Percentiles rank a stretch among this genome's conserved stretches.
phyloP scores from a whole-genome alignment of 176 grass and related monocot genomes.

The Oryza glumipatula region DNA sequence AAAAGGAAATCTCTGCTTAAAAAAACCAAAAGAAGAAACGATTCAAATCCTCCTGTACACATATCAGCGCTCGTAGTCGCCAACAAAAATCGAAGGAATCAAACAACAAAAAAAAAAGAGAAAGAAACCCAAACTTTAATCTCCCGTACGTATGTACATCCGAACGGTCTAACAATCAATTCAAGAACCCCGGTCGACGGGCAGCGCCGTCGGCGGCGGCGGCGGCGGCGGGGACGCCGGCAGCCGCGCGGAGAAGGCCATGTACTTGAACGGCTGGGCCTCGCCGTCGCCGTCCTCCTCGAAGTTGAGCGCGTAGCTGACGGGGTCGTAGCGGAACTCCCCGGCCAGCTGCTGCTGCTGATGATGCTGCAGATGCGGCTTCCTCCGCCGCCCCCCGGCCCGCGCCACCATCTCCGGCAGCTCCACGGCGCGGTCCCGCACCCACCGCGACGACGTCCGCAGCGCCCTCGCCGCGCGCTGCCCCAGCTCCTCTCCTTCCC shows the following conservation, averaged over 20 bases:
- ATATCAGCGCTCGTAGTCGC: not conserved
- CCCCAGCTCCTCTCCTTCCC: not conserved
- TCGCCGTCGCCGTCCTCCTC: conserved; percentile 35
- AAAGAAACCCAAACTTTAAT: not conserved
- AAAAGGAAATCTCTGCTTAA: not conserved
- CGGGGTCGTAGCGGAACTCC: conserved; percentile 80
- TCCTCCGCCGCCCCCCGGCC: not conserved
- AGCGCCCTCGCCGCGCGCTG: not conserved
- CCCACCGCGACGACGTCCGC: not conserved
- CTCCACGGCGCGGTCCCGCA: not conserved
- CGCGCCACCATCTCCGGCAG: conserved; percentile 8
- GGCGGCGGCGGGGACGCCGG: not conserved
- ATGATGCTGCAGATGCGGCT: not conserved
- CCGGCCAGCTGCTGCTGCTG: not conserved
- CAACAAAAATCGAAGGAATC: not conserved
- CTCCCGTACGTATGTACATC: not conserved
- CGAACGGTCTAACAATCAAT: not conserved
- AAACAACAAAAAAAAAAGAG: not conserved
- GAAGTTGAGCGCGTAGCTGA: conserved; percentile 93
- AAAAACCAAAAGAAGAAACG: not conserved
- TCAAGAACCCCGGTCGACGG: not conserved
- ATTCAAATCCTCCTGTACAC: not conserved
- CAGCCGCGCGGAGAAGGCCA: not conserved
- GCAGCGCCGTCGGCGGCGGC: not conserved
- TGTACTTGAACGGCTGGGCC: not conserved